Conservation (phyloP, 257 asterid genomes). For the Nicotiana sylvestris region DNA sequence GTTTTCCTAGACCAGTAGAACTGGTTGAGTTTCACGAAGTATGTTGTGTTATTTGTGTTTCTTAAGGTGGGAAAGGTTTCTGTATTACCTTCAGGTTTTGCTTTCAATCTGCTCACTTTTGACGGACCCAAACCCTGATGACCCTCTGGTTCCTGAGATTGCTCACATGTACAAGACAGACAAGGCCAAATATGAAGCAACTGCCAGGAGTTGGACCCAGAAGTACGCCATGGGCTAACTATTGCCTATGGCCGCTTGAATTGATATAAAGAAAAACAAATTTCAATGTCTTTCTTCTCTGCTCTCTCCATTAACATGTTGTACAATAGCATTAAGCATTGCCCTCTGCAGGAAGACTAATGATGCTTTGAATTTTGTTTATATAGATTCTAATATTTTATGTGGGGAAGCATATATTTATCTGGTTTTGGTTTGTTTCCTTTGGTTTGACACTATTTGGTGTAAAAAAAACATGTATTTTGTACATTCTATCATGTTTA, state of each 20-base stretch:
- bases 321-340: slow-evolving; percentile 21
- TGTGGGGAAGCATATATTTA: not conserved
- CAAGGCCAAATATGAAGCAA: slow-evolving; percentile 68
- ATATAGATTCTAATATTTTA: not conserved
- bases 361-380: slow-evolving; percentile 15
- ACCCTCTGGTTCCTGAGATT: slow-evolving; percentile 80
- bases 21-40: not conserved
- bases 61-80: slow-evolving; percentile 9
- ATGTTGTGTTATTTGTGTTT: slow-evolving; percentile 5
- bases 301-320: slow-evolving; percentile 22
- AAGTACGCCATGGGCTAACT: slow-evolving; percentile 79
- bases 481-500: not conserved
- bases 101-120: slow-evolving; percentile 75
- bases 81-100: slow-evolving; percentile 49
- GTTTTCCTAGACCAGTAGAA: not conserved
- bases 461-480: not conserved
- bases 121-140: slow-evolving; percentile 85
- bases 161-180: slow-evolving; percentile 91
- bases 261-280: slow-evolving; percentile 29
- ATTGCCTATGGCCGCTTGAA: not conserved
- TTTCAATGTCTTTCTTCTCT: slow-evolving; percentile 17
- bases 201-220: slow-evolving; percentile 93
- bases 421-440: not conserved
- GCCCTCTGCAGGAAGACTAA: not conserved
- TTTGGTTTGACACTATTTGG: not conserved